Evolutionary conservation across 1,284 basidiomycete species (phyloP), one percentile per base, ranked within the genome.

Genomic region (Apiotrichum montevideense): DNA sequence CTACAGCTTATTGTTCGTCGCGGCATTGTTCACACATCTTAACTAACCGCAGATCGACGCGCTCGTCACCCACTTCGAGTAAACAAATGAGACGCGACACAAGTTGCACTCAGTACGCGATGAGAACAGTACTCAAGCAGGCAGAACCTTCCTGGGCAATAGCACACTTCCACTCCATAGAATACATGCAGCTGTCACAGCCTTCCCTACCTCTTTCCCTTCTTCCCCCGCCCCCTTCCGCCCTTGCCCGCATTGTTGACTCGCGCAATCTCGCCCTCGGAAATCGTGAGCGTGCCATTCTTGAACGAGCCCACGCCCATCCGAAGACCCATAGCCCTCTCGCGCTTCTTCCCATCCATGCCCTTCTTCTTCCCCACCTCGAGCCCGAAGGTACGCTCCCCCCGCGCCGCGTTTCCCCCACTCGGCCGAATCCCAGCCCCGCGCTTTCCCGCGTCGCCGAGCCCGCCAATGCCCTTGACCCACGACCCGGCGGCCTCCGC

Each of bases 221-320:
- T 56, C 56, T 59, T 59, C 37, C 57, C 55, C 49, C 46, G 51
- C 53, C 52, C 21, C 21, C 21, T 21, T 21, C 21, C 21, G 21
- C 21, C 48, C 61, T 59, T 59, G 43, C 51, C 47, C 4, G 46
- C 34, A 8, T 50, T 50, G 49, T 63, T 63, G 41, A 63, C 69
- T 33, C 66, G 59, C 35, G 62, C 70, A 46, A 77, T 70, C 51
- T 76, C 74, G 35, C 63, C 44, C 59, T 73, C 64, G 51, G 63
- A 69, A 35, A 78, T 57, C 50, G 62, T 74, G 51, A 78, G 60
- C 50, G 71, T 68, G 2, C 77, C 77, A 15, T 64, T 61, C 46
- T 67, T 61, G 59, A 74, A 78, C 54, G 59, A 65, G 1, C 77
- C 77, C 6, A 77, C 61, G n/a, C 77, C 77, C 66, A 71, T 73